phyloP scores from a whole-genome alignment of 176 grass and related monocot genomes.

The Bothriochloa decipiens region DNA sequence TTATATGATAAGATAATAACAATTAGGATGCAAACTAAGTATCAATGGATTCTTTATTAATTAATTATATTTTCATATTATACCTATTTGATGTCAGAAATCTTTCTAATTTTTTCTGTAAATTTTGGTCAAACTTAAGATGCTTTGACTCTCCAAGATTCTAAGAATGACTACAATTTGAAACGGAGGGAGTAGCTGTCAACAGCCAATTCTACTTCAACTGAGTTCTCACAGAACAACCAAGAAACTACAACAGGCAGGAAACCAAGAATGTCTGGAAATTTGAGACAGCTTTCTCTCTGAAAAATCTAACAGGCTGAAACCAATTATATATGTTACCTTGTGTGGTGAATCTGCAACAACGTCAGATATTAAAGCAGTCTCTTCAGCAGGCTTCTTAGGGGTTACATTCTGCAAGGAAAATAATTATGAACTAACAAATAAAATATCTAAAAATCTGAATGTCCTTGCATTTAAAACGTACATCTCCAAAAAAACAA shows the following conservation, averaged over 20 bases:
- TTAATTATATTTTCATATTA: too few relatives aligned
- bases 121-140: too few relatives aligned
- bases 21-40: too few relatives aligned
- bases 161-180: too few relatives aligned
- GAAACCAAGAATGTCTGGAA: neutral
- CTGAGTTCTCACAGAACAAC: neutral
- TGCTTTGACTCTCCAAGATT: too few relatives aligned
- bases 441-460: neutral
- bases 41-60: too few relatives aligned
- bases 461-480: neutral
- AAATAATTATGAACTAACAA: conserved; percentile 6
- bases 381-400: conserved; percentile 67
- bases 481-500: neutral
- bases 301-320: conserved; percentile 15
- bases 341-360: conserved; percentile 91
- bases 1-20: too few relatives aligned
- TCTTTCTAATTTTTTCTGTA: too few relatives aligned
- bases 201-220: conserved; percentile 4
- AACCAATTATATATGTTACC: conserved; percentile 58
- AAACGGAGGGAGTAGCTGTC: neutral
- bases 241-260: conserved; percentile 5
- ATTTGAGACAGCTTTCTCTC: conserved; percentile 28
- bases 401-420: conserved; percentile 63
- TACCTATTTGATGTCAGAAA: too few relatives aligned
- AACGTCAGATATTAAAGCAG: conserved; percentile 60